Base-by-base conservation (phyloP, 2,329 filamentous ascomycete genomes). In the Ceratocystiopsis brevicomis region DNA sequence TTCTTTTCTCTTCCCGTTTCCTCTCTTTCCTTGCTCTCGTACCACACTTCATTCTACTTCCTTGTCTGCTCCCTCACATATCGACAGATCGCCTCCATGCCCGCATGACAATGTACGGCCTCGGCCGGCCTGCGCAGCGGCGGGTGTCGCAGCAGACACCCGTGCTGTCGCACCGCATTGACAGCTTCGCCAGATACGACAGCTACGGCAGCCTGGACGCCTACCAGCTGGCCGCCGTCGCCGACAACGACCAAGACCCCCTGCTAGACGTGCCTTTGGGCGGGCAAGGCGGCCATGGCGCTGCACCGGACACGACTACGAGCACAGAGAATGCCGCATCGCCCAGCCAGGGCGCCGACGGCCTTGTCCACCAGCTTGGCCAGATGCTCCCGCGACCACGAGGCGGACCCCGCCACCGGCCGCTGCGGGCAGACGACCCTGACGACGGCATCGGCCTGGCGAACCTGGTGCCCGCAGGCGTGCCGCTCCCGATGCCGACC, bases 151-250 rank as follows among this genome's bases (percentile, higher is more conserved):
- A 21, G 19, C 19, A 21, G 19, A 21, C 6, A 6, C 19, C 19
- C 17, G 18, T 15, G 1, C 15, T 46, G 25, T 48, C 42, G 39
- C 38, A 46, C 30, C 46, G 45, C 44, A 56, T 57, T 40, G 54
- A 56, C 15, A 54, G 49, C 32, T 47, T 59, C 8, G 52, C 54
- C 15, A 57, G 59, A 37, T 50, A 59, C 21, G 47, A 51, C 37
- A 53, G 56, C 46, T 52, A 53, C 36, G 54, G 51, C 18, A 51
- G 47, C 33, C 94, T 87, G 54, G 77, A 78, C 44, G 57, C 53
- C 2, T 45, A 48, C 40, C 40, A 45, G 16, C 40, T 45, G 11
- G 47, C 45, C n/a, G 42, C 34, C 39, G 50, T 37, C 47, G 55
- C 41, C 3, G 37, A 43, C 3, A 32, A 47, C 5, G 37, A 44